These are phyloP conservation scores for Nannochloris sp. DNA, from an alignment of 139 green algal genomes.

Conservation along the genomic window DNA sequence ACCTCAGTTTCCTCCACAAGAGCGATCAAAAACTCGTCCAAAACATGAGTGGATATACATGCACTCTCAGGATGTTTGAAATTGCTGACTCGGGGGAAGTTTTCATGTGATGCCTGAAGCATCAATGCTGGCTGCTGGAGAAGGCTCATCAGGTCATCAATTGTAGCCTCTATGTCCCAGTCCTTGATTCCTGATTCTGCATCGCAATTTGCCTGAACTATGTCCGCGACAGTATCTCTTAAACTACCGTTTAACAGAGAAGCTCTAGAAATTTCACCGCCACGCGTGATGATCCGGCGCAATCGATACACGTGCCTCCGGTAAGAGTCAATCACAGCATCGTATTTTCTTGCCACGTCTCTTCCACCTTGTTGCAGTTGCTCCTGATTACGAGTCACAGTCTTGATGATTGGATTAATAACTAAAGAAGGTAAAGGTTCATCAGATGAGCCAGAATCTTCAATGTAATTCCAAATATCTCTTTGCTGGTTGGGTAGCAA, in stretches of 20 bases:
- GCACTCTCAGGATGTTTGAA: too few relatives aligned
- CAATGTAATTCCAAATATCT: not conserved
- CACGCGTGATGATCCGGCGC: constrained; percentile 13
- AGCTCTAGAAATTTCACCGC: not conserved
- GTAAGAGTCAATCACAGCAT: constrained; percentile 24
- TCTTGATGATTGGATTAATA: not conserved
- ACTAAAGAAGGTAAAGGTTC: not conserved
- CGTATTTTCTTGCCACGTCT: constrained; percentile 3
- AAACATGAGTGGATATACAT: too few relatives aligned
- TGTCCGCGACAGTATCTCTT: not conserved
- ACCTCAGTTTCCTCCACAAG: too few relatives aligned
- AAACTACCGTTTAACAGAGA: constrained; percentile 16
- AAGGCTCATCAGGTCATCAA: too few relatives aligned
- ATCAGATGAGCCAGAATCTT: not conserved
- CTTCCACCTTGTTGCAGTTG: constrained; percentile 2
- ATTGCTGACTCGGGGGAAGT: too few relatives aligned
- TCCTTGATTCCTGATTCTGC: not conserved
- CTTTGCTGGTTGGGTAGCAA: not conserved
- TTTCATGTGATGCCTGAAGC: too few relatives aligned
- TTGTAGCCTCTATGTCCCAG: not conserved
- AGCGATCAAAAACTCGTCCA: too few relatives aligned
- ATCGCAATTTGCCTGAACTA: not conserved
- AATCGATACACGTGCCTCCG: constrained; percentile 20
- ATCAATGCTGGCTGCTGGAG: too few relatives aligned
- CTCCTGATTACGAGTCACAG: not conserved